phyloP scores from a whole-genome alignment of 495 filamentous ascomycete species.

The Aspergillus sparsus region DNA sequence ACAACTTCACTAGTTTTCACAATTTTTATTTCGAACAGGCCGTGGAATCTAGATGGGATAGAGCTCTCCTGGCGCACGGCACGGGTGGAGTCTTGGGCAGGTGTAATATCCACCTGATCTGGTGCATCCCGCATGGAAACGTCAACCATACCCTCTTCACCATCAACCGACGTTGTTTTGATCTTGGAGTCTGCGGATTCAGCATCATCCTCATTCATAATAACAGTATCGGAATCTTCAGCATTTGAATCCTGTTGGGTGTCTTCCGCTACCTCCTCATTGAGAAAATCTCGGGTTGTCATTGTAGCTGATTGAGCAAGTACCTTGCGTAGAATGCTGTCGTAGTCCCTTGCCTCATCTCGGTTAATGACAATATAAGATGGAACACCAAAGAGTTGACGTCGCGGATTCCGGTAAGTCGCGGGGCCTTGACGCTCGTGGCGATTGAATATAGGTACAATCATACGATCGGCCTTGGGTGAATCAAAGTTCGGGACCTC shows the following conservation, averaged over 20 bases:
- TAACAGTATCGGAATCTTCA: constrained; percentile 72
- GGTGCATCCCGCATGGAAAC: constrained; percentile 75
- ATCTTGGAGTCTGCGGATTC: constrained; percentile 70
- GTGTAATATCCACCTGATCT: constrained; percentile 32
- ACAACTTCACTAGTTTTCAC: constrained; percentile 55
- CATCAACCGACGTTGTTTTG: constrained; percentile 74
- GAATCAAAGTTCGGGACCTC: constrained; percentile 59
- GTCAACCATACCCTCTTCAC: constrained; percentile 89
- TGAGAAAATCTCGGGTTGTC: constrained; percentile 63
- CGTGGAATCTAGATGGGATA: constrained; percentile 59
- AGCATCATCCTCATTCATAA: constrained; percentile 72
- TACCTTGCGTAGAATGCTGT: constrained; percentile 63
- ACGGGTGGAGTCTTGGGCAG: constrained; percentile 21
- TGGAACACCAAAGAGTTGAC: constrained; percentile 54
- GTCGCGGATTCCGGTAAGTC: constrained; percentile 40
- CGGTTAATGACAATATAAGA: constrained; percentile 60
- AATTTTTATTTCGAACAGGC: constrained; percentile 70
- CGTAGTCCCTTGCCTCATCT: constrained; percentile 61
- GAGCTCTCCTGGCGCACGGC: constrained; percentile 40
- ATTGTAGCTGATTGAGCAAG: constrained; percentile 56
- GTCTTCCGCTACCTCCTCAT: constrained; percentile 42
- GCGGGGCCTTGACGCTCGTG: constrained; percentile 50
- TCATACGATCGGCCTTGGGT: constrained; percentile 65
- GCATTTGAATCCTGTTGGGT: constrained; percentile 32
- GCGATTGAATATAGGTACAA: constrained; percentile 81